These are phyloP conservation scores for Fraxinus sp. DNA, from an alignment of 305 asterid species.

Conservation along the genomic window DNA sequence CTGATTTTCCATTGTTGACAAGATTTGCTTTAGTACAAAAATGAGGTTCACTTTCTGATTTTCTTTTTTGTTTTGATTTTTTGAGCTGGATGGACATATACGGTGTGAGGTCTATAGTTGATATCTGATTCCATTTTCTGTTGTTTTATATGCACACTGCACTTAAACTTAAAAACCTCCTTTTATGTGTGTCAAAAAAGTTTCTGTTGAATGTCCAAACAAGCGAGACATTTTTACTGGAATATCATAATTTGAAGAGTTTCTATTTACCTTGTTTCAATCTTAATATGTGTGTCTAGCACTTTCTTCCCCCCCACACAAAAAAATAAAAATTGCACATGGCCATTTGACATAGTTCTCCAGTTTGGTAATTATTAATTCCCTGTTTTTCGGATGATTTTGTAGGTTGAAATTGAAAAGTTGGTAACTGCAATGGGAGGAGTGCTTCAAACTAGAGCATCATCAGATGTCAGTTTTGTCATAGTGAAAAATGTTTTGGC, in stretches of 20 bases:
- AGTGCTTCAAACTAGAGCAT: slow-evolving; percentile 58
- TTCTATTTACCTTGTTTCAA: neutral
- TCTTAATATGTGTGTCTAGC: neutral
- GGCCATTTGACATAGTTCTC: neutral
- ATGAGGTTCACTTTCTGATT: neutral
- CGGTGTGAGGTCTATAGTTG: neutral
- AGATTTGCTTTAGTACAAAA: neutral
- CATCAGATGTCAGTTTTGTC: slow-evolving; percentile 85
- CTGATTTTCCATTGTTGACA: neutral
- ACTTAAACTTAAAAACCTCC: neutral
- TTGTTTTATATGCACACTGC: neutral
- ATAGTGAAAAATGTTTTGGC: slow-evolving; percentile 86
- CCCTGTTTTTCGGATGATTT: slow-evolving; percentile 25
- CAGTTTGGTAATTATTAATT: slow-evolving; percentile 2
- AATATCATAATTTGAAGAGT: neutral
- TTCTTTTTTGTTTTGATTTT: neutral
- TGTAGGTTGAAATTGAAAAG: slow-evolving; percentile 70
- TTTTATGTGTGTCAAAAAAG: neutral
- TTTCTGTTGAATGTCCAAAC: neutral
- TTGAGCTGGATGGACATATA: neutral
- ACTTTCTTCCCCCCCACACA: neutral
- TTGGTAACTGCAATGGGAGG: slow-evolving; percentile 94
- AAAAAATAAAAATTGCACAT: neutral
- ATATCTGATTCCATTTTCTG: neutral
- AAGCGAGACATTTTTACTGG: neutral